A percentile compares a stretch with the other conserved stretches of the same genome.
Conservation (phyloP, 2,329 filamentous ascomycete species). For the Aspergillus carbonarius region DNA sequence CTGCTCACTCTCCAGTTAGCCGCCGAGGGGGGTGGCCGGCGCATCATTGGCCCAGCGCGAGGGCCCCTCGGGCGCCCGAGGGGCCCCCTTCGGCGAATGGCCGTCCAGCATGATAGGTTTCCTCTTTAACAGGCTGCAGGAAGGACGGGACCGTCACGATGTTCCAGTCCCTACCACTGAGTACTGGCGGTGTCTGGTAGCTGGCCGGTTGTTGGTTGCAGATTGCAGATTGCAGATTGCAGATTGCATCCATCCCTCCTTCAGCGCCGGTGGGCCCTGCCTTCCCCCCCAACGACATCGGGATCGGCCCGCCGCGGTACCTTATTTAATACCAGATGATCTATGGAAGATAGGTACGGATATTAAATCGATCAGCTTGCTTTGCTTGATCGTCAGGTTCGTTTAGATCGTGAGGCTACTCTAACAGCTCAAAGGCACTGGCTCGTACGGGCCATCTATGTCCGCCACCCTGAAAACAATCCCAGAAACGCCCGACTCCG, state of each 20-base stretch:
- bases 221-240: too few species aligned
- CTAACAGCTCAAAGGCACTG: not conserved
- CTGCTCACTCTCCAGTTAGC: constrained; percentile 11
- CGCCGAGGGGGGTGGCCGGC: constrained; percentile 16
- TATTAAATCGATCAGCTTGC: not conserved
- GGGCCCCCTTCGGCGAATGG: constrained; percentile 12
- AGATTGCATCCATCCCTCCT: too few species aligned
- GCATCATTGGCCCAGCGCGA: constrained; percentile 16
- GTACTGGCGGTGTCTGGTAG: not conserved
- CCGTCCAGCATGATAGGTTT: not conserved
- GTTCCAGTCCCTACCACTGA: not conserved
- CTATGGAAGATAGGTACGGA: not conserved
- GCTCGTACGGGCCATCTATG: not conserved
- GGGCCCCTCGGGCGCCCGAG: constrained; percentile 7
- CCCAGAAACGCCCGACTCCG: not conserved
- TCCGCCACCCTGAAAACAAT: not conserved
- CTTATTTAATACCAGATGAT: not conserved
- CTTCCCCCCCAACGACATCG: not conserved
- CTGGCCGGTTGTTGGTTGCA: too few species aligned
- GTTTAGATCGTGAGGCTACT: not conserved
- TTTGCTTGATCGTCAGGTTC: not conserved
- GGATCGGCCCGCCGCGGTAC: not conserved
- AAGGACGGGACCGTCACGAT: not conserved
- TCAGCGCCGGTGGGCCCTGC: not conserved
- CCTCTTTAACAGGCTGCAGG: not conserved